These are phyloP conservation scores for Tolypocladium cylindrosporum DNA, from an alignment of 2,329 filamentous ascomycete species.

Conservation along the genomic window DNA sequence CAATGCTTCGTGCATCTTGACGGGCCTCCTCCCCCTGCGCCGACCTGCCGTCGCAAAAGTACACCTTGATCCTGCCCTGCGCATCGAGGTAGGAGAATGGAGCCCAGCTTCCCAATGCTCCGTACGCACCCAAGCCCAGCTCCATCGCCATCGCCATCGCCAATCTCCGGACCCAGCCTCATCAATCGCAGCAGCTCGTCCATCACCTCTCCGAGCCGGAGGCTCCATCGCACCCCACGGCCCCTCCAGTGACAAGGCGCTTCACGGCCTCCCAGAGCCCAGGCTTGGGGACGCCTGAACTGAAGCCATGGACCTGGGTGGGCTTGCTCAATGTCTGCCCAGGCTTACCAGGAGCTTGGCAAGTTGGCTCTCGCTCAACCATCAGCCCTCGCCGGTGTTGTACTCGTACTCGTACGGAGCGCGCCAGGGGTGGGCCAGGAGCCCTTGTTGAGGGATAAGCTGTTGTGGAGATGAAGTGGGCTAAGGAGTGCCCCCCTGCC, in stretches of 20 bases:
- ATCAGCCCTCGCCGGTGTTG: not conserved
- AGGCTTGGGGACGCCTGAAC: not conserved
- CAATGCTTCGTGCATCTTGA: not conserved
- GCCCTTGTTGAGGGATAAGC: conserved; percentile 3
- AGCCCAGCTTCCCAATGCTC: not conserved
- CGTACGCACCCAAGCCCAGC: not conserved
- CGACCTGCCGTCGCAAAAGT: not conserved
- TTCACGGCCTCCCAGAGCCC: not conserved
- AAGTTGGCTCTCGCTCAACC: not conserved
- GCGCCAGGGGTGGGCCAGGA: not conserved
- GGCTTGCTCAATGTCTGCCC: not conserved
- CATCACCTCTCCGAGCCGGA: not conserved
- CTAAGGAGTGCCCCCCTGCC: not conserved
- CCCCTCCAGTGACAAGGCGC: not conserved
- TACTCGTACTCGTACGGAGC: not conserved
- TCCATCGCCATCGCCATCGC: not conserved
- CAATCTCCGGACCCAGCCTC: not conserved
- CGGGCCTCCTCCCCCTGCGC: not conserved
- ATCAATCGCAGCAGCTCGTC: not conserved
- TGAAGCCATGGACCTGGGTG: not conserved
- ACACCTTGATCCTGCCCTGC: not conserved
- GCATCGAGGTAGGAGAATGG: not conserved
- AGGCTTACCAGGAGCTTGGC: not conserved
- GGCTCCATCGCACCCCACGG: not conserved
- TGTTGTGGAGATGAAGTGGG: conserved; percentile 2